phyloP scores from a whole-genome alignment of 257 asterid genomes.

The Oldenlandia corymbosa region DNA sequence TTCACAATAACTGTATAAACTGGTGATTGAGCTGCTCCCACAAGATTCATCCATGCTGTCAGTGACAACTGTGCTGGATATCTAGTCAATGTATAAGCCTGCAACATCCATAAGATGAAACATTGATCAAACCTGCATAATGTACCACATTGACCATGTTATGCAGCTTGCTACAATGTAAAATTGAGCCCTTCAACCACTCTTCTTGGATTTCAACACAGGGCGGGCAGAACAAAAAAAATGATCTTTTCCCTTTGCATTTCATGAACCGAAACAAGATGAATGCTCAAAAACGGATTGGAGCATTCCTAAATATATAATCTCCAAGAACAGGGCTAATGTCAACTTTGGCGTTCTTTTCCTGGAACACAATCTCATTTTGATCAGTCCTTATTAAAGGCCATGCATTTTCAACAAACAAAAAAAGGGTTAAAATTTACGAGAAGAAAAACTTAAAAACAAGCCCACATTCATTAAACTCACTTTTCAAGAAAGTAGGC shows the following conservation, averaged over 20 bases:
- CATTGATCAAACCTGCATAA: conserved; percentile 59
- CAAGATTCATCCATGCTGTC: conserved; percentile 64
- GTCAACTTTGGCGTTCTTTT: conserved; percentile 56
- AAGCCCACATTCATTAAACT: neutral
- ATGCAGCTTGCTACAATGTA: conserved; percentile 63
- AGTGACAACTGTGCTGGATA: conserved; percentile 76
- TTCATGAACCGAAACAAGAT: no score
- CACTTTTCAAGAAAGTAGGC: conserved; percentile 73
- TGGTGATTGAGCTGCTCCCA: conserved; percentile 82
- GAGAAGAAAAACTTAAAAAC: no score
- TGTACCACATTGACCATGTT: conserved; percentile 58
- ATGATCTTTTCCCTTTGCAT: no score
- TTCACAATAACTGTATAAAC: conserved; percentile 48
- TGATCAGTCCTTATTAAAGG: no score
- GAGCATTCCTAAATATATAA: no score
- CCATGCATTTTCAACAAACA: no score
- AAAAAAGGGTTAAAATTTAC: neutral
- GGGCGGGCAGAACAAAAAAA: no score
- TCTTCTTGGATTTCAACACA: conserved; percentile 33
- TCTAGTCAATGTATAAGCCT: conserved; percentile 61
- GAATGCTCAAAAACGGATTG: no score
- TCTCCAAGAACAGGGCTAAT: conserved; percentile 39
- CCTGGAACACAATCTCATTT: conserved; percentile 42
- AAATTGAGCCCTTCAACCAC: conserved; percentile 61
- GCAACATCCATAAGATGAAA: conserved; percentile 6